Evolutionary conservation across 805 yeast genomes (phyloP).

Genomic region (Kodamaea leandrae): DNA sequence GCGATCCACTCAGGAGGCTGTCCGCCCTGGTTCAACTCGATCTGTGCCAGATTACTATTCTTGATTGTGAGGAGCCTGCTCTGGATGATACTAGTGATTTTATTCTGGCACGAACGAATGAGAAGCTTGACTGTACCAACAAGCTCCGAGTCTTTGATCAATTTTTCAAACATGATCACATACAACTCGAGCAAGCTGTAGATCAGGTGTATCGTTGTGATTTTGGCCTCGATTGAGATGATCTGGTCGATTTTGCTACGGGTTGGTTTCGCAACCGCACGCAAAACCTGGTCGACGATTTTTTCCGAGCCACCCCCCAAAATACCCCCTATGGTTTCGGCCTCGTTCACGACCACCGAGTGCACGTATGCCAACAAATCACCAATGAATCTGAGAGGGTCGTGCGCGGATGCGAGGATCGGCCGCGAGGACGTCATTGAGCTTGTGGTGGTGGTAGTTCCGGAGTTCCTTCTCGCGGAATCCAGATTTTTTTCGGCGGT

Average conservation of each 20-base stretch:
- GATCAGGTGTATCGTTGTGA: slow-evolving; percentile 55
- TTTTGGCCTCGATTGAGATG: slow-evolving; percentile 59
- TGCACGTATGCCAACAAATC: slow-evolving; percentile 88
- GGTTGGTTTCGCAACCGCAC: slow-evolving; percentile 56
- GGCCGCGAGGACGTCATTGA: slow-evolving; percentile 34
- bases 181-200: slow-evolving; percentile 67
- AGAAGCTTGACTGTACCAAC: slow-evolving; percentile 24
- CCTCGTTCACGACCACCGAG: slow-evolving; percentile 80
- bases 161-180: slow-evolving; percentile 60
- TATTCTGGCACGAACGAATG: slow-evolving; percentile 25
- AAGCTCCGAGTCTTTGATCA: slow-evolving; percentile 24
- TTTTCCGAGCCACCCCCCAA: slow-evolving; percentile 35
- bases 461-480: slow-evolving; percentile 22
- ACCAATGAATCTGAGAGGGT: slow-evolving; percentile 79
- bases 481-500: slow-evolving; percentile 1
- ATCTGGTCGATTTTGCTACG: slow-evolving; percentile 66
- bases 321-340: slow-evolving; percentile 66
- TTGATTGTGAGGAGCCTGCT: slow-evolving; percentile 32
- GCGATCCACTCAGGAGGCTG: slow-evolving; percentile 83
- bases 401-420: slow-evolving; percentile 66
- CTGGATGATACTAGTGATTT: slow-evolving; percentile 24
- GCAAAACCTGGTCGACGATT: slow-evolving; percentile 39
- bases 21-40: slow-evolving; percentile 51
- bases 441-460: slow-evolving; percentile 21
- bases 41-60: slow-evolving; percentile 37